These are phyloP conservation scores for Ajuga reptans DNA, from an alignment of 305 asterid genomes.

Conservation along the genomic window DNA sequence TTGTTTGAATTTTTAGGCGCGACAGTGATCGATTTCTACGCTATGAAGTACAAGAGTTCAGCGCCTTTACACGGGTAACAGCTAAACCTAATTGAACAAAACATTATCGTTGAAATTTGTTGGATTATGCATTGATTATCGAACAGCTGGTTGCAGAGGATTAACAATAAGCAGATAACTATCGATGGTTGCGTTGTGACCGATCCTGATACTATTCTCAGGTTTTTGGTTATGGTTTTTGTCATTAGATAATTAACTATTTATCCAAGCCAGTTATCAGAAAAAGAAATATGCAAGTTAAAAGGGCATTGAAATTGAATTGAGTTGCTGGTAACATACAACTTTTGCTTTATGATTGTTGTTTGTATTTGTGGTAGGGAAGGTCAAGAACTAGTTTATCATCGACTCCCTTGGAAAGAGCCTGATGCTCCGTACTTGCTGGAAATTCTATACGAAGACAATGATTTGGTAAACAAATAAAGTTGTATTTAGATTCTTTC, in stretches of 20 bases:
- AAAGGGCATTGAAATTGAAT: background rate
- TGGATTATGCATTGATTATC: slow-evolving; percentile 27
- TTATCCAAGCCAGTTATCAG: background rate
- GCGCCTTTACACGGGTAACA: slow-evolving; percentile 78
- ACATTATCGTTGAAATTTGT: background rate
- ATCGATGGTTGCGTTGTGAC: slow-evolving; percentile 52
- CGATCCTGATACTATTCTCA: slow-evolving; percentile 52
- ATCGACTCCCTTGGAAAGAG: slow-evolving; percentile 88
- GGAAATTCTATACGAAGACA: slow-evolving; percentile 61
- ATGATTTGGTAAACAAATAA: slow-evolving; percentile 47
- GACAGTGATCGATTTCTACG: slow-evolving; percentile 64
- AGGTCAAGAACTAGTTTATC: slow-evolving; percentile 56
- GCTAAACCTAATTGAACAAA: background rate
- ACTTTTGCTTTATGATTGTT: background rate
- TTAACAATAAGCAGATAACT: slow-evolving; percentile 60
- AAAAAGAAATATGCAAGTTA: background rate
- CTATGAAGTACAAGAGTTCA: slow-evolving; percentile 55
- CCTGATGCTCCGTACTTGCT: slow-evolving; percentile 79
- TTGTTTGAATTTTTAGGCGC: slow-evolving; percentile 35
- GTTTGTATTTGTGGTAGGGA: slow-evolving; percentile 34
- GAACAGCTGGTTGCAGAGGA: slow-evolving; percentile 97
- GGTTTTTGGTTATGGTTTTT: slow-evolving; percentile 35
- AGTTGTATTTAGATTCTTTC: background rate
- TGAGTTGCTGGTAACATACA: background rate
- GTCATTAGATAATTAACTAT: background rate